A percentile compares a stretch with the other conserved stretches of the same genome.
Conservation (phyloP, 768 basidiomycete genomes). For the Auricularia sp. region DNA sequence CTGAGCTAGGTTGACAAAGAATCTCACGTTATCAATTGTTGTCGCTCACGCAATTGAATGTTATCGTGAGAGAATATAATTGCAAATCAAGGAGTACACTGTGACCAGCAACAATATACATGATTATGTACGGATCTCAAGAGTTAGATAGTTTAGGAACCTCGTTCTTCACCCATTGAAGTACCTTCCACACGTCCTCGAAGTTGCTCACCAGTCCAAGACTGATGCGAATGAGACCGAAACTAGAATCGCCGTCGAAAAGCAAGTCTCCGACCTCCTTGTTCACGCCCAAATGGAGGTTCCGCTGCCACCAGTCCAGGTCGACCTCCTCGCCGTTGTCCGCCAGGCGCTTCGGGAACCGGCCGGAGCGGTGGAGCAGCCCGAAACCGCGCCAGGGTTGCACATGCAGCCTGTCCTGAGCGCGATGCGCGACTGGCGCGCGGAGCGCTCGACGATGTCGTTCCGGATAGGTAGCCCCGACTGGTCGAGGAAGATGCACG, state of each 20-base stretch:
- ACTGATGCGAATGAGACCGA: conserved; percentile 24
- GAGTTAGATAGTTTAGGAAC: not conserved
- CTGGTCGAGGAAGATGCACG: conserved; percentile 24
- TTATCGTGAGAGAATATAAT: no score
- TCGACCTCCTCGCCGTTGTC: not conserved
- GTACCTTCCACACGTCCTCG: conserved; percentile 45
- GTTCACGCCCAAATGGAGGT: not conserved
- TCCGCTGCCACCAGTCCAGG: not conserved
- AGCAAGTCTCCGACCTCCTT: not conserved
- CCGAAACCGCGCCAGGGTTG: conserved; percentile 59
- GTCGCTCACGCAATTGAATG: no score
- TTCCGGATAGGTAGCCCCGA: not conserved
- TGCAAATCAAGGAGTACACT: no score
- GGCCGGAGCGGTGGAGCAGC: not conserved
- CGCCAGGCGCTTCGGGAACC: not conserved
- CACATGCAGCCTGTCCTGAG: conserved; percentile 83
- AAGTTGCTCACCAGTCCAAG: conserved; percentile 73
- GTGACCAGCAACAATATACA: no score
- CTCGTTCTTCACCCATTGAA: conserved; percentile 13
- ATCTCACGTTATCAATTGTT: no score
- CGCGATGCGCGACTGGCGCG: not conserved
- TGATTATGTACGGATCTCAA: no score
- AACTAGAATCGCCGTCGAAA: not conserved
- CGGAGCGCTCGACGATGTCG: not conserved
- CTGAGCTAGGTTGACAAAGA: no score